These are phyloP conservation scores for Aspergillus novoparasiticus DNA, from an alignment of 2,329 filamentous ascomycete genomes.

Conservation along the genomic window DNA sequence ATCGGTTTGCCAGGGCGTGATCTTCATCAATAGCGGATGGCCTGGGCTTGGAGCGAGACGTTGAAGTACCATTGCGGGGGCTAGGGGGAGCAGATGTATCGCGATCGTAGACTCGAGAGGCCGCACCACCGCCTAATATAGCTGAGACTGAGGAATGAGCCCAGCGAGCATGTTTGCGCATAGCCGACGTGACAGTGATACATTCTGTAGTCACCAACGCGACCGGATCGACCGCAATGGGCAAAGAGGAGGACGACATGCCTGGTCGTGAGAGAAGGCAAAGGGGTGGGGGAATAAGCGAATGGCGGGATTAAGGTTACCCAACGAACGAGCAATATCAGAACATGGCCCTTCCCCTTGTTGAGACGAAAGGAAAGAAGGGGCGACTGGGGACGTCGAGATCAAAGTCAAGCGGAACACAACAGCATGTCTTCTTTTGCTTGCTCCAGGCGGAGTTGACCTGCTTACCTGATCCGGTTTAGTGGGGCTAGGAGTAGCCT, in stretches of 20 bases:
- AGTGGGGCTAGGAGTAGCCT: conserved; percentile 3
- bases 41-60: conserved; percentile 24
- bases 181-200: conserved; percentile 95
- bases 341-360: conserved; percentile 21
- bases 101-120: conserved; percentile 49
- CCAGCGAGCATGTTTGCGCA: conserved; percentile 96
- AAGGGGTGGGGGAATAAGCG: conserved; percentile 20
- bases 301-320: conserved; percentile 18
- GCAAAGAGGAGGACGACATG: conserved; percentile 50
- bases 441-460: conserved; percentile 17
- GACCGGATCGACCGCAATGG: conserved; percentile 86
- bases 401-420: conserved; percentile 11
- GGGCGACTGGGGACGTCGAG: not conserved
- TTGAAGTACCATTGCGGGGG: conserved; percentile 30
- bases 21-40: conserved; percentile 41
- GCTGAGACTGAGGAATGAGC: conserved; percentile 94
- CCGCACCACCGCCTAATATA: conserved; percentile 75
- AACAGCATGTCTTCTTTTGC: conserved; percentile 23
- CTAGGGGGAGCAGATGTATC: conserved; percentile 44
- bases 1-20: conserved; percentile 70
- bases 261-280: conserved; percentile 26
- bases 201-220: conserved; percentile 97
- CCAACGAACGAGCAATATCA: conserved; percentile 18
- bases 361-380: conserved; percentile 1
- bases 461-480: conserved; percentile 16